Evolutionary conservation across 2,329 filamentous ascomycete species (phyloP).

Genomic region (Alternaria ethzedia): DNA sequence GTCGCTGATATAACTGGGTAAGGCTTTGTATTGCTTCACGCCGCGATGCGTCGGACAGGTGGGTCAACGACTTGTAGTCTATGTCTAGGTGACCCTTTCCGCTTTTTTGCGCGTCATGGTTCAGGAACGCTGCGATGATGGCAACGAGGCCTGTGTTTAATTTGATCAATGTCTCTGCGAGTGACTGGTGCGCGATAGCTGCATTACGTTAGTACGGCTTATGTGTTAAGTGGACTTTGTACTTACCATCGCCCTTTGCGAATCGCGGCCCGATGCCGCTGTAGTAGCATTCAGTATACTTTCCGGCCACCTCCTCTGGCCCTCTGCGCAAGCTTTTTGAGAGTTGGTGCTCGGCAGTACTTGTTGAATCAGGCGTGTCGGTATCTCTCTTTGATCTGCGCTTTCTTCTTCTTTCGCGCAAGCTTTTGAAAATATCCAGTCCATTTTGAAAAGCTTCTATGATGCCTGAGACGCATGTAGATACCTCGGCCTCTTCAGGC

Average conservation of each 20-base stretch:
- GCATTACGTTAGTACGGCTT: neutral
- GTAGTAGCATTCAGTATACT: slow-evolving; percentile 50
- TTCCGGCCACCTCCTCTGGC: slow-evolving; percentile 51
- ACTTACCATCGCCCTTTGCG: slow-evolving; percentile 54
- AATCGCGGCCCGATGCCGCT: slow-evolving; percentile 46
- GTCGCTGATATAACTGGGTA: slow-evolving; percentile 48
- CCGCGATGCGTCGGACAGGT: slow-evolving; percentile 54
- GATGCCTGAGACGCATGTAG: slow-evolving; percentile 49
- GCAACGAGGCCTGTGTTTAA: slow-evolving; percentile 56
- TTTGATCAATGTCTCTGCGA: slow-evolving; percentile 54
- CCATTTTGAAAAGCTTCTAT: slow-evolving; percentile 55
- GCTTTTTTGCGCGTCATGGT: slow-evolving; percentile 40
- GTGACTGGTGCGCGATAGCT: slow-evolving; percentile 56
- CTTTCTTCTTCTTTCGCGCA: slow-evolving; percentile 45
- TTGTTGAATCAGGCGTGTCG: slow-evolving; percentile 23
- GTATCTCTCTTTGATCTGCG: slow-evolving; percentile 36
- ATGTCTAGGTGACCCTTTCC: slow-evolving; percentile 40
- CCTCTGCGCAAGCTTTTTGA: slow-evolving; percentile 50
- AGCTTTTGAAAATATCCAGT: slow-evolving; percentile 53
- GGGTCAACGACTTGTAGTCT: slow-evolving; percentile 54
- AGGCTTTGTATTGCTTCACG: slow-evolving; percentile 53
- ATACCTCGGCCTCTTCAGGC: slow-evolving; percentile 36
- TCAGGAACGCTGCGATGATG: slow-evolving; percentile 55
- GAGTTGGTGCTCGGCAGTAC: slow-evolving; percentile 47
- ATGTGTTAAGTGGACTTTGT: neutral